Evolutionary conservation across 2,329 filamentous ascomycete species (phyloP), one percentile per base, ranked within the genome.

Genomic region (Cladosporium austrohemisphaericum): DNA sequence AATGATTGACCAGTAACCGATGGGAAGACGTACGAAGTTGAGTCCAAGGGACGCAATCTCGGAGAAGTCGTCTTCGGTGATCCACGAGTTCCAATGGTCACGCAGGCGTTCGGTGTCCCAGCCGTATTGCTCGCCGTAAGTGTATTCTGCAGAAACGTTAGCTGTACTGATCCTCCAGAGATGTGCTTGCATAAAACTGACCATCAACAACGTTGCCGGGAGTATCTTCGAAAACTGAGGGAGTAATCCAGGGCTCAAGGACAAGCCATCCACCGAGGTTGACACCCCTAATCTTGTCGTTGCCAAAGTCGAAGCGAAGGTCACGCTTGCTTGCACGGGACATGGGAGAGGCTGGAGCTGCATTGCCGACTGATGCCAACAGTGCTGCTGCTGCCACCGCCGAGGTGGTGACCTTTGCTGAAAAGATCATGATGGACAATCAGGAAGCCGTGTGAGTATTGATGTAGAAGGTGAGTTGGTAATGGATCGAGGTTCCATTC

Each of bases 181-280:
- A 22, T 11, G n/a, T 7, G 22, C n/a, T 28, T n/a, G 10, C 7
- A 16, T 13, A 37, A 2, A 76, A 52, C 78, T 76, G 11, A 77
- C 64, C 41, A 76, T 67, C 61, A 38, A 57, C 50, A 53, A 59
- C 58, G 41, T 58, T 57, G 43, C 41, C n/a, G 31, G 61, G 57
- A 31, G 59, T 56, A 44, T 54, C 40, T 53, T 79, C 73, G 56
- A 83, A 83, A 50, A 83, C 68, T 13, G 76, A 80, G 2, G 80
- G 80, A 2, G 79, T 83, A 46, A 83, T 83, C 79, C 79, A 82
- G 10, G 80, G 80, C 66, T 84, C 80, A 5, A 82, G 69, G 4
- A 84, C 77, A 44, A 83, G 76, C 79, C 80, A 83, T 26, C 82
- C 82, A 50, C 57, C 63, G 5, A 84, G 70, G 60, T 85, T 85